Evolutionary conservation across 805 yeast species (phyloP), one percentile per base, ranked within the genome.

Genomic region (Sugiyamaella chiloensis): DNA sequence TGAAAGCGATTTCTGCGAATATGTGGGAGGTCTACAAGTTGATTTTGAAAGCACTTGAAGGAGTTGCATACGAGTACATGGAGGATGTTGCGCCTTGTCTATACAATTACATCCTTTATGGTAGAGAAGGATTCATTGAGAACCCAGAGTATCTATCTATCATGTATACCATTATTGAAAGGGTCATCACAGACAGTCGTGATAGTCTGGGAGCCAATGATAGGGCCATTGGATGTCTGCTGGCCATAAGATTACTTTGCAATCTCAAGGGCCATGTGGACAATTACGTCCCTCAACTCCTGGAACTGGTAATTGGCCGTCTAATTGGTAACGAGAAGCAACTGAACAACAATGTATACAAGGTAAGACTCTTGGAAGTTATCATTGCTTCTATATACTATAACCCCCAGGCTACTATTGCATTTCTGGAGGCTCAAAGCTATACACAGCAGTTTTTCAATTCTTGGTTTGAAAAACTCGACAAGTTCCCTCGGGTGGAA

Each of bases 1-100:
- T 80, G 6, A 75, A 85, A 62, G 58, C 64, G 14, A 78, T 85
- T 16, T 78, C 88, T 2, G 85, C 86, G 5, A 66, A 72, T 26
- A 80, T 89, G 72, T 91, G 97, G 96, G 72, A 73, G 46, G 66
- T 83, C 40, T 81, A 88, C 56, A 79, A 74, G 44, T 62, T 70
- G 39, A 65, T 86, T 70, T 70, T 44, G 59, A 65, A 52, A 41
- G 63, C 53, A 20, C 62, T 67, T 55, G 63, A 61, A 40, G 67
- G 66, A 3, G 63, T 66, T 8, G 80, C 80, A 19, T 70, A 77
- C 58, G 85, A 87, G 4, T 67, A 81, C 60, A 59, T 88, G 39
- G 96, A 87, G 56, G 97, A 90, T 54, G 73, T 85, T 40, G 69
- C 76, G 61, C 84, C 90, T 5, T 75, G 86, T 14, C 67, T 93